A percentile compares a stretch with the other conserved stretches of the same genome.
phyloP scores from a whole-genome alignment of 129 eudicot species.

The Escallonia herrerae region DNA sequence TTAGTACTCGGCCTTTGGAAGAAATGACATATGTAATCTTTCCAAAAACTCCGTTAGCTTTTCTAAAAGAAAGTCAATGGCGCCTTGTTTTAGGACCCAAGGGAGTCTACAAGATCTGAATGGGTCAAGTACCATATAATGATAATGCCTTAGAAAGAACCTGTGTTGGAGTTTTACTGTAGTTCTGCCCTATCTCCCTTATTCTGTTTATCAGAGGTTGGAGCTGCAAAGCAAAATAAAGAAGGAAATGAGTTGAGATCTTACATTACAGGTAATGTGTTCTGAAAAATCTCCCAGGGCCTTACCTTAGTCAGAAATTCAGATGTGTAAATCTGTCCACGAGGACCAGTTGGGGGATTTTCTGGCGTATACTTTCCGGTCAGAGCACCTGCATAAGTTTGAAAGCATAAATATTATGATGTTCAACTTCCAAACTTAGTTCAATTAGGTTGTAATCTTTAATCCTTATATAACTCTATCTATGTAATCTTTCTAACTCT shows the following conservation, averaged over 20 bases:
- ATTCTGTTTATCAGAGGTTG: slow-evolving; percentile 83
- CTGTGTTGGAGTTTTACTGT: slow-evolving; percentile 87
- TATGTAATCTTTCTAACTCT: too few relatives aligned
- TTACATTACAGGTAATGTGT: neutral
- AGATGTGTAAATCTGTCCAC: slow-evolving; percentile 87
- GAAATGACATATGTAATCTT: too few relatives aligned
- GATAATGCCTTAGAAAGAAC: slow-evolving; percentile 24
- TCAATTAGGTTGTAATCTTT: too few relatives aligned
- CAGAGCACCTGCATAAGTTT: slow-evolving; percentile 53
- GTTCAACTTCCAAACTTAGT: too few relatives aligned
- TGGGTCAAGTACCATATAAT: neutral
- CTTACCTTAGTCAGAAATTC: slow-evolving; percentile 69
- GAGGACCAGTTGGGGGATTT: slow-evolving; percentile 93
- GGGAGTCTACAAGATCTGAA: too few relatives aligned
- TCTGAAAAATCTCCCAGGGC: neutral
- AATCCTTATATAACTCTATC: too few relatives aligned
- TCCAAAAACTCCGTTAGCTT: too few relatives aligned
- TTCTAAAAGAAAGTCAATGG: too few relatives aligned
- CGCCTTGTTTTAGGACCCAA: too few relatives aligned
- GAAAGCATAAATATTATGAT: slow-evolving; percentile 1
- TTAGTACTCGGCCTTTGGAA: too few relatives aligned
- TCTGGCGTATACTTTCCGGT: slow-evolving; percentile 89
- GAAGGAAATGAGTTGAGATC: neutral
- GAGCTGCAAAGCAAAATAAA: slow-evolving; percentile 37
- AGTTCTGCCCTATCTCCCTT: slow-evolving; percentile 82